Evolutionary conservation across 2,329 filamentous ascomycete genomes (phyloP).

Genomic region (Aspergillus brunneoviolaceus): DNA sequence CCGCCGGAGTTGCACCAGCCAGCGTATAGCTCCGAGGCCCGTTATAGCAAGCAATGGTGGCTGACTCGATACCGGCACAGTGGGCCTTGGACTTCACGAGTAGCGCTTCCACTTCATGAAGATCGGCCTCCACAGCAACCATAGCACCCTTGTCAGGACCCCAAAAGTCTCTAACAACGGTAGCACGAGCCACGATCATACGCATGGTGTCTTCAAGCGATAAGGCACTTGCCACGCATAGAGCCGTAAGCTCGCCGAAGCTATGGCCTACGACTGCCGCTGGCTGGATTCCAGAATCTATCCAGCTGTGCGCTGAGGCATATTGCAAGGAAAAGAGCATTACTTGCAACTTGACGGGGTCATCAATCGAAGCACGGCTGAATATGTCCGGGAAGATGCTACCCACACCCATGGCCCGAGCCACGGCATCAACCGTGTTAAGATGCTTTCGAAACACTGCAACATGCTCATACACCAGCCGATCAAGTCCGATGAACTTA

Average conservation of each 20-base stretch:
- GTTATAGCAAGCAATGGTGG: conserved; percentile 48
- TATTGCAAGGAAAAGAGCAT: conserved; percentile 42
- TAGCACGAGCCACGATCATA: conserved; percentile 32
- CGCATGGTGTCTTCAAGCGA: conserved; percentile 32
- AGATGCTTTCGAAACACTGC: conserved; percentile 26
- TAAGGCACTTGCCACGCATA: conserved; percentile 34
- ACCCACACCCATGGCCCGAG: conserved; percentile 25
- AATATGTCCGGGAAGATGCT: conserved; percentile 36
- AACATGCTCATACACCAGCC: not conserved
- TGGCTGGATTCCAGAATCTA: conserved; percentile 36
- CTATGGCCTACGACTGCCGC: conserved; percentile 40
- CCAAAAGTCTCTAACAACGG: no score
- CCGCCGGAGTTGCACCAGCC: conserved; percentile 36
- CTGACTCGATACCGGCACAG: no score
- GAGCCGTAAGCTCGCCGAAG: conserved; percentile 40
- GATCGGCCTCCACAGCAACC: no score
- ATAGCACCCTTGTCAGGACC: no score
- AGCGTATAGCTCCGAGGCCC: conserved; percentile 46
- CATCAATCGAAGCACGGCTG: conserved; percentile 20
- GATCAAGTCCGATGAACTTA: not conserved
- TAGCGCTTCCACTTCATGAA: no score
- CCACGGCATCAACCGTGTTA: conserved; percentile 17
- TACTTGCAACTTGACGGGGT: conserved; percentile 36
- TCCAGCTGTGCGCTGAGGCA: conserved; percentile 38
- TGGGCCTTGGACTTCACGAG: no score